phyloP scores from a whole-genome alignment of 108 stramenopile genomes.

The Stephanodiscus triporus region DNA sequence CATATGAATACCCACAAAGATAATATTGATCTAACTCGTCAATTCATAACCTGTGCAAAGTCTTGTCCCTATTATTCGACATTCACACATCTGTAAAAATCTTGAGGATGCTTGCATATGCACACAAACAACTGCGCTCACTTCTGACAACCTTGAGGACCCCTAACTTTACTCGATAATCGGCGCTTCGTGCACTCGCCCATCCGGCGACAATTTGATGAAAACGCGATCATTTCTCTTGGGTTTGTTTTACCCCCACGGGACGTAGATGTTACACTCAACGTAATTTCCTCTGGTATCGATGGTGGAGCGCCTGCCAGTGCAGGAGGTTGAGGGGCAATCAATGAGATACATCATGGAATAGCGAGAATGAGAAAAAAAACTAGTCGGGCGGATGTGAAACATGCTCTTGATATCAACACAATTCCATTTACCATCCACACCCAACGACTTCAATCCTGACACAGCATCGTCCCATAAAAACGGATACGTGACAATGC shows the following conservation, averaged over 20 bases:
- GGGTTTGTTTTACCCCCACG: conserved; percentile 33
- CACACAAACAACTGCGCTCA: no score
- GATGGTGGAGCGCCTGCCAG: conserved; percentile 6
- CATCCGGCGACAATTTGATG: conserved; percentile 31
- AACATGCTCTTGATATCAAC: conserved; percentile 1
- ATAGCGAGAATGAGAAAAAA: background rate
- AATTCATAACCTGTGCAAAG: no score
- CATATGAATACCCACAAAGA: no score
- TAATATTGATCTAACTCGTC: no score
- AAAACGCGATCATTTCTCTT: conserved; percentile 24
- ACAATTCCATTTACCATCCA: conserved; percentile 49
- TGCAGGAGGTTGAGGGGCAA: no score
- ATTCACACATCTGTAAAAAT: no score
- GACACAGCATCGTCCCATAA: conserved; percentile 23
- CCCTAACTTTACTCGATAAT: conserved; percentile 18
- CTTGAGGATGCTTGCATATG: no score
- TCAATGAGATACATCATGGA: background rate
- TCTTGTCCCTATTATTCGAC: no score
- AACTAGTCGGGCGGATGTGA: background rate
- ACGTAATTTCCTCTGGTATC: conserved; percentile 31
- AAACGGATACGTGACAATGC: conserved; percentile 44
- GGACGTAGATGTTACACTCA: conserved; percentile 47
- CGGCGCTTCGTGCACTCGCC: conserved; percentile 33
- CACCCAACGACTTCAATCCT: conserved; percentile 25
- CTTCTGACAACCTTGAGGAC: background rate